Conservation (phyloP, 2,329 filamentous ascomycete genomes). For the Colletotrichum falcatum region DNA sequence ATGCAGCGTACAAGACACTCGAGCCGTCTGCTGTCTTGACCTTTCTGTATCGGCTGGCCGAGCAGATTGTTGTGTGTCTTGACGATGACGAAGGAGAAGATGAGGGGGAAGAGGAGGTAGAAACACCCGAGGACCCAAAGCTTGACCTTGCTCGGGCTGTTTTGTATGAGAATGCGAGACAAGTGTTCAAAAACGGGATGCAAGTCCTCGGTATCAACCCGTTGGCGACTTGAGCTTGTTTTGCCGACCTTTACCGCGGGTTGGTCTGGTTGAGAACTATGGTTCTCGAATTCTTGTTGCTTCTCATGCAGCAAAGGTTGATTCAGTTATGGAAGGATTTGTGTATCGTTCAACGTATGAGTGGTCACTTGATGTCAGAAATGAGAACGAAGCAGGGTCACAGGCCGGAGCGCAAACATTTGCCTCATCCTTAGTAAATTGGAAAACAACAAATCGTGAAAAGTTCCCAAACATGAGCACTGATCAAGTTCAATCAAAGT, state of each 20-base stretch:
- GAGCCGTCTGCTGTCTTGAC: slow-evolving; percentile 75
- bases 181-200: slow-evolving; percentile 76
- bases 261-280: background rate
- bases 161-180: slow-evolving; percentile 71
- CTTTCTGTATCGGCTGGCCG: slow-evolving; percentile 58
- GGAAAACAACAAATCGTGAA: background rate
- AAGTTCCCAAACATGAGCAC: accelerated
- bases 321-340: background rate
- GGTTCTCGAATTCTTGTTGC: background rate
- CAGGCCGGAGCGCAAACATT: background rate
- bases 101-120: slow-evolving; percentile 16
- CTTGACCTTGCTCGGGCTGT: slow-evolving; percentile 70
- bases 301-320: background rate
- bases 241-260: too few relatives aligned
- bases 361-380: slow-evolving; percentile 18
- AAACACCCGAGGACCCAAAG: slow-evolving; percentile 54
- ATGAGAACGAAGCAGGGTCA: slow-evolving; percentile 1
- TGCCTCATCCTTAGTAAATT: background rate
- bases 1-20: slow-evolving; percentile 73
- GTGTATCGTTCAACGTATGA: background rate
- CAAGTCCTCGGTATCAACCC: slow-evolving; percentile 62
- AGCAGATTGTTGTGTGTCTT: slow-evolving; percentile 23
- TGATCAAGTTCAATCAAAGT: accelerated
- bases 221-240: slow-evolving; percentile 1
- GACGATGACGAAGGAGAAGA: slow-evolving; percentile 27